These are phyloP conservation scores for Geoglossum glabrum DNA, from an alignment of 495 filamentous ascomycete species.

Conservation along the genomic window DNA sequence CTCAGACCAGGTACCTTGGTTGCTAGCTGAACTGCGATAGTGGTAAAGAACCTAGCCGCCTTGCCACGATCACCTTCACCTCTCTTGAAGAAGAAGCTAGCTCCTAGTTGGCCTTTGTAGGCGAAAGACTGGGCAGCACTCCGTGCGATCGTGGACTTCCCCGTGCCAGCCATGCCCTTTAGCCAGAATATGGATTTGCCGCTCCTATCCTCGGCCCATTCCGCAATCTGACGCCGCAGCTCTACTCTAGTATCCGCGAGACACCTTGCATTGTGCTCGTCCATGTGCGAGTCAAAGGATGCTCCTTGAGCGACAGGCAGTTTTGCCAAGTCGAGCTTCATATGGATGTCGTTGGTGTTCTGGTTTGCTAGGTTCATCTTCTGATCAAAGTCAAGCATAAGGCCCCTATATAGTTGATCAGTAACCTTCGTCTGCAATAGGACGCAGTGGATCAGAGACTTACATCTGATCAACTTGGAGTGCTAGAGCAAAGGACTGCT, in stretches of 20 bases:
- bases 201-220: constrained; percentile 13
- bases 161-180: constrained; percentile 24
- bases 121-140: constrained; percentile 4
- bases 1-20: not conserved
- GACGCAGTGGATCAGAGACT: not conserved
- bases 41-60: constrained; percentile 8
- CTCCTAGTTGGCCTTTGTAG: constrained; percentile 1
- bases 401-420: not conserved
- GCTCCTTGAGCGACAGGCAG: not conserved
- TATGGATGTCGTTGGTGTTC: no score
- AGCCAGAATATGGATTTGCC: constrained; percentile 22
- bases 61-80: constrained; percentile 8
- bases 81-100: constrained; percentile 3
- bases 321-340: not conserved
- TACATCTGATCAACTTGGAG: constrained; percentile 9
- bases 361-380: not conserved
- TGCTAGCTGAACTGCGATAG: not conserved
- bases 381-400: not conserved
- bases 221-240: constrained; percentile 14
- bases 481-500: constrained; percentile 8
- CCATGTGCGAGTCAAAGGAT: not conserved
- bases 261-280: not conserved
- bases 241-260: constrained; percentile 14
- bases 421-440: no score
- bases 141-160: constrained; percentile 19